Evolutionary conservation across 441 rosid genomes (phyloP), one percentile per base, ranked within the genome.

Genomic region (Erodium moschatum): DNA sequence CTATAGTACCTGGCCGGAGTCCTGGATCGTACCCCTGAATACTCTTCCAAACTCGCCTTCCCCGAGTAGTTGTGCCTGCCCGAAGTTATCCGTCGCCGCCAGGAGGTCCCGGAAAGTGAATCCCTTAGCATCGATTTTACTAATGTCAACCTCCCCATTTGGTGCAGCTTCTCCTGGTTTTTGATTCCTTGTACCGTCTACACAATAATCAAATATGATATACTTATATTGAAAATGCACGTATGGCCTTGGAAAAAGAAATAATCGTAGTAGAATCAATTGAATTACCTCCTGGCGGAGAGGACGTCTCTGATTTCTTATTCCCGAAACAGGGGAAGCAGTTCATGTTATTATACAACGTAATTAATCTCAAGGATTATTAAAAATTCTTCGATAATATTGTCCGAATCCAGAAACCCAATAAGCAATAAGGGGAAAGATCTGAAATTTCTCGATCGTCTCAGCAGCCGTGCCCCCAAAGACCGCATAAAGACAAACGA

Each of bases 11-110:
- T 86, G 89, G 4, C 83, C 83, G 16, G 73, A 85, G 8, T 83
- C 66, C 31, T 85, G 74, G 68, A 91, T 74, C 5, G 87, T 85
- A 18, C 96, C 98, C 76, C 80, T 87, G 24, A 83, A 91, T 44
- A 87, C 95, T 62, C 87, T 82, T 68, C 96, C 92, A 13, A 87
- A 84, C 38, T 94, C 96, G 48, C 98, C 96, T 82, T 93, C 96
- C 13, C 97, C 98, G 62, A 91, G 58, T 19, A 91, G 80, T 72
- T 84, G 84, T 42, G 89, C 93, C 48, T 88, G 90, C 0, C 88
- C 84, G 81, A 93, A 93, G 77, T 91, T 93, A 75, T 74, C 86
- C 9, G 98, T 93, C 4, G 97, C 98, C 0, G 92, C 64, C 16
- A 94, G 96, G 13, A 93, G 79, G 66, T 93, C 98, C 0, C 93